Base-by-base conservation (phyloP, 2,329 filamentous ascomycete genomes). In the Parastagonospora avenae region DNA sequence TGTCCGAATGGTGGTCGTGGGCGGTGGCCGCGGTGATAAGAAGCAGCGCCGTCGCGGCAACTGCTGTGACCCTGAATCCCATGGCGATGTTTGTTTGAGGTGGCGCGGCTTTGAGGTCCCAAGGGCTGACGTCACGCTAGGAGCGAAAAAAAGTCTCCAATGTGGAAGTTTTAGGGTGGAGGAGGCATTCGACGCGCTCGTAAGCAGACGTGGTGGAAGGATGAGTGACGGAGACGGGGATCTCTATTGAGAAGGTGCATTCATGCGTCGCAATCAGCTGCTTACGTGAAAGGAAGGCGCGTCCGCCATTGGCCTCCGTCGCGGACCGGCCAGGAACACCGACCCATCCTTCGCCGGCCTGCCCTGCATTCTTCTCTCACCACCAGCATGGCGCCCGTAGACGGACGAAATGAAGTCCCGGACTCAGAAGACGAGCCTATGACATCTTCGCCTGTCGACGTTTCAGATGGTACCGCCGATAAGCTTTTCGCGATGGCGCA, bases 1-100 rank as follows among this genome's bases (percentile, higher is more conserved):
- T 71, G 35, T 74, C 67, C 50, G 64, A 67, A 48, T 75, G 62
- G 59, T 77, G 74, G 36, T 77, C 76, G 58, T 78, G 76, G 44
- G 72, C 72, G 11, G 31, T 53, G 36, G 50, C 60, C 28, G 61
- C 57, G 35, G 65, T 55, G 54, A 62, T 63, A 53, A 66, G 59
- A 19, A 74, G 54, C 35, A 68, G 46, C 44, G 57, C 57, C 45
- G 50, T 56, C 24, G 60, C 39, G 28, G 63, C 62, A 31, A 51
- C 56, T 48, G 42, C 44, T 46, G 42, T 54, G n/a, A 46, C 46
- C 41, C 39, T 51, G 37, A 48, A 16, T 11, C 33, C 48, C 56
- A 62, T 59, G 27, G 52, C 50, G 53, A 57, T 52, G 52, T 16
- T 49, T 16, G 27, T 27, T 14, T 32, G 40, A 36, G 24, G 16